Evolutionary conservation across 805 yeast species (phyloP).

Genomic region (Suhomyces pyralidae): DNA sequence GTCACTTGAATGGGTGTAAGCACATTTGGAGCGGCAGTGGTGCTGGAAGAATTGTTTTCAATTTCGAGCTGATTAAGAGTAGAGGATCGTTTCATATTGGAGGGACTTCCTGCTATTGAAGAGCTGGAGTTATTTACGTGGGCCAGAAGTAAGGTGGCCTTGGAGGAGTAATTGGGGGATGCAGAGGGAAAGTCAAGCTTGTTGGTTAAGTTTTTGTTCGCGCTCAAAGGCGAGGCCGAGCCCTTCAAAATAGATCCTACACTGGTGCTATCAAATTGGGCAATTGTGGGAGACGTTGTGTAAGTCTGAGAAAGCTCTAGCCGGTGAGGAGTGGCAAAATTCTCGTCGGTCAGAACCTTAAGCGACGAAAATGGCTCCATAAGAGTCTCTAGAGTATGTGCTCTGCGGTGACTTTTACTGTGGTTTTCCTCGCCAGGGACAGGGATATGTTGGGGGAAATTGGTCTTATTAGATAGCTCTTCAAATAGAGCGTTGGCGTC

Average conservation of each 20-base stretch:
- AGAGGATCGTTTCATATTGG: slow-evolving; percentile 29
- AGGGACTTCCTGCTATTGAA: slow-evolving; percentile 18
- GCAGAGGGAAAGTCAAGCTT: slow-evolving; percentile 10
- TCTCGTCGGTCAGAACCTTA: slow-evolving; percentile 5
- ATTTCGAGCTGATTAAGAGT: slow-evolving; percentile 31
- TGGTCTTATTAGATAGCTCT: not conserved
- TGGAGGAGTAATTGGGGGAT: slow-evolving; percentile 9
- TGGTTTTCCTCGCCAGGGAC: not conserved
- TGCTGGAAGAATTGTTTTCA: slow-evolving; percentile 22
- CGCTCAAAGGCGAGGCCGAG: slow-evolving; percentile 18
- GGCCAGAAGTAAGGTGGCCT: slow-evolving; percentile 13
- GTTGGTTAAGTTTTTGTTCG: slow-evolving; percentile 18
- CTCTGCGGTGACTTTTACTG: slow-evolving; percentile 9
- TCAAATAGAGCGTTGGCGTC: not conserved
- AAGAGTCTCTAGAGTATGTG: slow-evolving; percentile 13
- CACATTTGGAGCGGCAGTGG: slow-evolving; percentile 33
- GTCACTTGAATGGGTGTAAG: slow-evolving; percentile 43
- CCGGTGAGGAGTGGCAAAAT: slow-evolving; percentile 5
- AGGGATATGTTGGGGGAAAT: not conserved
- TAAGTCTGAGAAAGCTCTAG: slow-evolving; percentile 19
- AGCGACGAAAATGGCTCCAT: slow-evolving; percentile 15
- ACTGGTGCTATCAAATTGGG: slow-evolving; percentile 11
- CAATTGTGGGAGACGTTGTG: slow-evolving; percentile 12
- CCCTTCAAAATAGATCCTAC: slow-evolving; percentile 6
- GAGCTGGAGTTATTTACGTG: slow-evolving; percentile 16